Conservation (phyloP, 371 early-diverging fungal species). For the Circinella umbellata region DNA sequence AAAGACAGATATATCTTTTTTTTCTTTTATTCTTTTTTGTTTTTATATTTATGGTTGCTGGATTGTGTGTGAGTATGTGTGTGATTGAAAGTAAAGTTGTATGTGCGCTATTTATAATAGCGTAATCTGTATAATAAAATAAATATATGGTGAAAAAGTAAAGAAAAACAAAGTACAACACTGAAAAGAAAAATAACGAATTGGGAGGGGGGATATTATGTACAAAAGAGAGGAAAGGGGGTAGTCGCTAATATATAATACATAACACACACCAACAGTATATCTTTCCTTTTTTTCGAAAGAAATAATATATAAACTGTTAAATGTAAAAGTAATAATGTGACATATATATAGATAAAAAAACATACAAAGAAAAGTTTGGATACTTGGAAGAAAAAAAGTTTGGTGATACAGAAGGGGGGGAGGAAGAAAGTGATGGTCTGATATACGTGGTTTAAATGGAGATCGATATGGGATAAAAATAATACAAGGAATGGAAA, state of each 20-base stretch:
- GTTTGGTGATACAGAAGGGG: neutral
- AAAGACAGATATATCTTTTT: neutral
- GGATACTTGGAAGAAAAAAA: constrained; percentile 2
- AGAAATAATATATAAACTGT: neutral
- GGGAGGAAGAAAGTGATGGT: constrained; percentile 1
- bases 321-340: neutral
- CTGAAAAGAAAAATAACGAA: constrained; percentile 12
- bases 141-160: neutral
- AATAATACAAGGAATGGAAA: constrained; percentile 9
- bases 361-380: constrained; percentile 9
- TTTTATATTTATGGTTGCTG: constrained; percentile 2
- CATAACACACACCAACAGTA: no score
- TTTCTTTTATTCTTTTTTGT: neutral
- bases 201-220: constrained; percentile 6
- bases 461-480: neutral
- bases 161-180: constrained; percentile 9
- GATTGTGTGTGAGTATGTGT: neutral
- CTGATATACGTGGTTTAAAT: neutral
- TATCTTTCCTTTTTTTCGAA: neutral
- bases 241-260: no score
- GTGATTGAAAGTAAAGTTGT: neutral
- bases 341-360: neutral
- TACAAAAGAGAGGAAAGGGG: constrained; percentile 2
- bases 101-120: neutral
- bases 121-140: neutral